Evolutionary conservation across 2,329 filamentous ascomycete species (phyloP).

Genomic region (Xylariaceae sp.): DNA sequence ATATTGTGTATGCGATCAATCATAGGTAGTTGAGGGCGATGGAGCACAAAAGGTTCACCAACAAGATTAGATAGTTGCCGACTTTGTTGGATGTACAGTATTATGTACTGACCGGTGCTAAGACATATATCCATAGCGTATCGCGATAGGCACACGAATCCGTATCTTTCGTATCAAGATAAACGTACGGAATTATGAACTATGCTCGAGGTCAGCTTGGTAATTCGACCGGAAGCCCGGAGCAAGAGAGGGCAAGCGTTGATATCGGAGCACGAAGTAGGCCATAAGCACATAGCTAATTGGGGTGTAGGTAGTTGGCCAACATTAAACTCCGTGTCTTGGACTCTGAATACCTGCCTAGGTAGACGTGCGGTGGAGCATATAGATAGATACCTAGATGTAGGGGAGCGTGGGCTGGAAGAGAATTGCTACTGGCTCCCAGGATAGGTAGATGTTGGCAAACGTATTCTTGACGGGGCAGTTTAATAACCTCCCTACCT

Average conservation of each 20-base stretch:
- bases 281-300: background rate
- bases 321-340: background rate
- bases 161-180: background rate
- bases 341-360: constrained; percentile 5
- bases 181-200: background rate
- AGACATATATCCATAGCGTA: background rate
- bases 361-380: constrained; percentile 9
- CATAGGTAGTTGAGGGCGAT: too few relatives aligned
- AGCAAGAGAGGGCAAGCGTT: background rate
- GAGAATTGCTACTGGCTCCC: constrained; percentile 7
- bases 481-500: background rate
- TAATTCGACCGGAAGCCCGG: background rate
- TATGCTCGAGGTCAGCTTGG: background rate
- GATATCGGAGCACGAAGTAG: background rate
- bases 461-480: background rate
- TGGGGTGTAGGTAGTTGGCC: background rate
- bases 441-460: background rate
- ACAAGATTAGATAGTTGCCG: too few relatives aligned
- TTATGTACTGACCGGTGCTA: background rate
- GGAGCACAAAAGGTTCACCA: too few relatives aligned
- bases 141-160: too few relatives aligned
- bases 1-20: too few relatives aligned
- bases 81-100: too few relatives aligned
- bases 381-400: background rate
- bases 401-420: background rate